These are phyloP conservation scores for Clarireedia hainanense DNA, from an alignment of 2,329 filamentous ascomycete genomes.

Conservation along the genomic window DNA sequence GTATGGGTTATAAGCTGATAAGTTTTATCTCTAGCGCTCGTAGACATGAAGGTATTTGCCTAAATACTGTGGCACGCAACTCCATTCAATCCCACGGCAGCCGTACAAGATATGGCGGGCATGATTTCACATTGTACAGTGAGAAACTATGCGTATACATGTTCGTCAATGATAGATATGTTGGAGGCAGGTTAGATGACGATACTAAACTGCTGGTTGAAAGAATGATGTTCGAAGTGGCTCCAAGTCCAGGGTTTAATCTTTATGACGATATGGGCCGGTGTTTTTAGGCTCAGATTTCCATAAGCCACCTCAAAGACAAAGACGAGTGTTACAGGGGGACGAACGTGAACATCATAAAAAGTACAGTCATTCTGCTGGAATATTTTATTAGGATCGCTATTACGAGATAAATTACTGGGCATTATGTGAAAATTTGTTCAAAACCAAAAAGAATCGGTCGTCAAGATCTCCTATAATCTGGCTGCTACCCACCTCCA, in stretches of 20 bases:
- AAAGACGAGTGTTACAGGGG: too few species aligned
- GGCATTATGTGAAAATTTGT: neutral
- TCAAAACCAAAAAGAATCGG: neutral
- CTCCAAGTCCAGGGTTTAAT: too few species aligned
- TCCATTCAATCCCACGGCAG: neutral
- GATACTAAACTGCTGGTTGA: too few species aligned
- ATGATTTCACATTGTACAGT: neutral
- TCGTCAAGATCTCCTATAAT: slow-evolving; percentile 38
- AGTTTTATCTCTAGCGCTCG: neutral
- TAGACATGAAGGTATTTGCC: too few species aligned
- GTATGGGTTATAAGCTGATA: neutral
- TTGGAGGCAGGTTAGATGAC: too few species aligned
- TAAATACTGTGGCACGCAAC: too few species aligned
- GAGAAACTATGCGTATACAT: neutral
- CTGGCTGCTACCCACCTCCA: slow-evolving; percentile 82
- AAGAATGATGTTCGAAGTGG: too few species aligned
- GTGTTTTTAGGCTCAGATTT: too few species aligned
- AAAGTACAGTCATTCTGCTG: neutral
- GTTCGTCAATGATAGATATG: neutral
- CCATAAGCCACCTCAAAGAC: too few species aligned
- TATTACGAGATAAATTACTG: neutral
- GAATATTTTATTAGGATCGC: neutral
- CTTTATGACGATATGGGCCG: too few species aligned
- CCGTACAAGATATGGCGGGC: neutral
- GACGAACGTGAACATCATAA: too few species aligned